Conservation (phyloP, 1,139 yeast species). For the Groenewaldozyma auringiensis region DNA sequence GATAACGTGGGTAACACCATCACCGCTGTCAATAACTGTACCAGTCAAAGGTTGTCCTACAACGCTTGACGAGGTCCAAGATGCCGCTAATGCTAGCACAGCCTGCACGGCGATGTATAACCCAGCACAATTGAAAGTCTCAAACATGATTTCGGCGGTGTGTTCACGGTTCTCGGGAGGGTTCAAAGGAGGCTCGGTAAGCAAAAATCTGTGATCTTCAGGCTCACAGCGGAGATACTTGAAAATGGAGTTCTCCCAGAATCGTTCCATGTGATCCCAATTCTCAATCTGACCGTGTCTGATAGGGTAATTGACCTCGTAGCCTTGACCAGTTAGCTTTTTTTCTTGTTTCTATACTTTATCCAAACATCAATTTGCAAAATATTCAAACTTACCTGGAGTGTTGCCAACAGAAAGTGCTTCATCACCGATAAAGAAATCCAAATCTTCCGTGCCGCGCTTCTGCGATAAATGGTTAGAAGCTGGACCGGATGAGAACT, state of each 20-base stretch:
- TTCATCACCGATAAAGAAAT: constrained; percentile 92
- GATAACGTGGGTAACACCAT: constrained; percentile 96
- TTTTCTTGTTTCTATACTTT: not conserved
- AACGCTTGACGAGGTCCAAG: constrained; percentile 96
- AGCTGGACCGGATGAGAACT: constrained; percentile 22
- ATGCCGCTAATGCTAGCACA: constrained; percentile 94
- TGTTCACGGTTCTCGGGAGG: constrained; percentile 98
- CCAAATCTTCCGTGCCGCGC: constrained; percentile 91
- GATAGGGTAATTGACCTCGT: constrained; percentile 84
- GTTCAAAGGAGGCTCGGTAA: constrained; percentile 97
- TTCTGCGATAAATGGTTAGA: constrained; percentile 50
- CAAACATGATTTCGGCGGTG: constrained; percentile 98
- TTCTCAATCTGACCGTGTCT: constrained; percentile 97
- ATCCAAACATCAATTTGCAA: not conserved
- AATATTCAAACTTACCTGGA: constrained; percentile 41
- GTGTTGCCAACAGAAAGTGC: constrained; percentile 87
- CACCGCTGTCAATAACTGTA: constrained; percentile 96
- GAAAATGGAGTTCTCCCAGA: constrained; percentile 96
- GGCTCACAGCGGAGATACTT: constrained; percentile 96
- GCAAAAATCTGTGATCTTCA: constrained; percentile 89
- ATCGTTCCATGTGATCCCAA: constrained; percentile 99
- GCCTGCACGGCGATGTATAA: constrained; percentile 98
- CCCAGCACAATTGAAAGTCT: constrained; percentile 97
- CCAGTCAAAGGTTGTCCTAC: constrained; percentile 94
- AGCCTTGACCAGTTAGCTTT: constrained; percentile 35